phyloP scores from a whole-genome alignment of 148 eudicot species.

The Vaccinium corymbosum region DNA sequence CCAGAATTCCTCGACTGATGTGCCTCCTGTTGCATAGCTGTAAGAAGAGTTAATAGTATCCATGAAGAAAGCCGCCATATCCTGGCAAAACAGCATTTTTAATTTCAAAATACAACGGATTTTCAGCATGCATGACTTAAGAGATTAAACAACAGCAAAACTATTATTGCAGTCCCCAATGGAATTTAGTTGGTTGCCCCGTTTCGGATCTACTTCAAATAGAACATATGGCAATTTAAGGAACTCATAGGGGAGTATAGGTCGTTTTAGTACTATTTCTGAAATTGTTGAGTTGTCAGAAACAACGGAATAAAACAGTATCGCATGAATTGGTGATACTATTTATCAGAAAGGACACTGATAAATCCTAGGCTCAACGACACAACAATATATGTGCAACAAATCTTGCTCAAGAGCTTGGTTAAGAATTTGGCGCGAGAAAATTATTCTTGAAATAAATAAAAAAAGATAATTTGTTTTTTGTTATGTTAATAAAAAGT shows the following conservation, averaged over 20 bases:
- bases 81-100: slow-evolving; percentile 37
- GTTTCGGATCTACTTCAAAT: neutral
- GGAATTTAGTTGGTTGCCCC: neutral
- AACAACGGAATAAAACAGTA: neutral
- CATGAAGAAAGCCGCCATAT: slow-evolving; percentile 76
- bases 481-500: too few species aligned
- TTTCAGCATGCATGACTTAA: neutral
- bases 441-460: too few species aligned
- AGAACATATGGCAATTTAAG: neutral
- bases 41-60: slow-evolving; percentile 79
- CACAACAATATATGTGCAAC: neutral
- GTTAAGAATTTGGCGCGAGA: too few species aligned
- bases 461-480: too few species aligned
- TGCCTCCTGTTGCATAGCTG: slow-evolving; percentile 83
- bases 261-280: neutral
- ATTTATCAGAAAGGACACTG: neutral
- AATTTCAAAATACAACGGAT: neutral
- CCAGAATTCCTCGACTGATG: slow-evolving; percentile 73
- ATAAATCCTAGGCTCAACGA: neutral
- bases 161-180: neutral
- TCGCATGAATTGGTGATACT: neutral
- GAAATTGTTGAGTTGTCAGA: neutral
- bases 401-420: neutral
- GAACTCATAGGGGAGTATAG: neutral
- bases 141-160: neutral